Evolutionary conservation across 352 stramenopile genomes (phyloP).

Genomic region (Plasmopara halstedii): DNA sequence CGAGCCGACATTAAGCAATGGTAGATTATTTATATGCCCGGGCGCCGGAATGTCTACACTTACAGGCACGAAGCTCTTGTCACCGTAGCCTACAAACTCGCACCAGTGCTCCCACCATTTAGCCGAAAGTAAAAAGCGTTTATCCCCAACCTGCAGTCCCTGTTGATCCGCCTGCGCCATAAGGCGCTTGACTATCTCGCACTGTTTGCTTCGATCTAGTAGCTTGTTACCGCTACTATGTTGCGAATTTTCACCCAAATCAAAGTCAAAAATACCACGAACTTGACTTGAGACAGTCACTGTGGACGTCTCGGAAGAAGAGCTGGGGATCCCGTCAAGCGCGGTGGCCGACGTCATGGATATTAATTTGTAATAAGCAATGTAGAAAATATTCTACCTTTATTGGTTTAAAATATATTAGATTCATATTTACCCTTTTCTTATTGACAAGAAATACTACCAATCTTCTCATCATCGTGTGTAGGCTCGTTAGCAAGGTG

Average conservation of each 20-base stretch:
- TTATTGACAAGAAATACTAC: neutral
- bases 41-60: conserved; percentile 16
- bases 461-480: conserved; percentile 15
- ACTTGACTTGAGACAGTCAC: neutral
- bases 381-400: neutral
- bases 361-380: neutral
- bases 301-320: neutral
- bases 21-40: conserved; percentile 58
- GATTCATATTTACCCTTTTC: no score
- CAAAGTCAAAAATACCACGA: neutral
- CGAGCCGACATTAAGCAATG: conserved; percentile 41
- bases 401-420: neutral
- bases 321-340: conserved; percentile 9
- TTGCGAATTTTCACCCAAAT: conserved; percentile 5
- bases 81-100: conserved; percentile 57
- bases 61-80: conserved; percentile 9
- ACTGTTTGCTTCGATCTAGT: conserved; percentile 36
- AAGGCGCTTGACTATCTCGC: conserved; percentile 43
- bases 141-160: conserved; percentile 68
- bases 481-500: conserved; percentile 30
- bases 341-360: neutral
- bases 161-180: conserved; percentile 55
- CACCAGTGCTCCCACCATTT: conserved; percentile 83
- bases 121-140: conserved; percentile 64
- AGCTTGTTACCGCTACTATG: conserved; percentile 11